These are phyloP conservation scores for Metschnikowia kofuensis DNA, from an alignment of 805 yeast species.

Conservation along the genomic window DNA sequence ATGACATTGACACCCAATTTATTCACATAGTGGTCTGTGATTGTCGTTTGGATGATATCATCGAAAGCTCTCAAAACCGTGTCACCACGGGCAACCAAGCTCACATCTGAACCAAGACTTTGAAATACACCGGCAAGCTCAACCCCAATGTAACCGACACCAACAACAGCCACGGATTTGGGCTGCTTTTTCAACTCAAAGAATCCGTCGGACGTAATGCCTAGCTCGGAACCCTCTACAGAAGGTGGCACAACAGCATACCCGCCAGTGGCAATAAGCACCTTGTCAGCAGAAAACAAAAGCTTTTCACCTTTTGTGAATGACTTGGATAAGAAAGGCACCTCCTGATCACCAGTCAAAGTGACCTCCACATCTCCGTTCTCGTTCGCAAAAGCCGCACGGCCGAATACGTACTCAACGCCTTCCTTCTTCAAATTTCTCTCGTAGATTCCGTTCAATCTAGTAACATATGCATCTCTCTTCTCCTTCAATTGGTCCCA, in stretches of 20 bases:
- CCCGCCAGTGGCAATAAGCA: slow-evolving; percentile 94
- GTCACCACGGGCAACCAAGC: slow-evolving; percentile 86
- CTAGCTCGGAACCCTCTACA: slow-evolving; percentile 79
- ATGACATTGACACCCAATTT: slow-evolving; percentile 76
- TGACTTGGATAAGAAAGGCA: slow-evolving; percentile 30
- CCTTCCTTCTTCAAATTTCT: slow-evolving; percentile 83
- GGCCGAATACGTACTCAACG: slow-evolving; percentile 83
- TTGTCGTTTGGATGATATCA: slow-evolving; percentile 67
- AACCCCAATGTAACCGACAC: slow-evolving; percentile 97
- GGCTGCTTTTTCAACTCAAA: slow-evolving; percentile 82
- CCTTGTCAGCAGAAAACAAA: slow-evolving; percentile 71
- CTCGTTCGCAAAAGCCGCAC: slow-evolving; percentile 65
- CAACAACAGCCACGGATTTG: slow-evolving; percentile 88
- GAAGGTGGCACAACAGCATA: slow-evolving; percentile 64
- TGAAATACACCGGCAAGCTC: slow-evolving; percentile 95
- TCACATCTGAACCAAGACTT: slow-evolving; percentile 82
- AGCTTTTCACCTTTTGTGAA: slow-evolving; percentile 52
- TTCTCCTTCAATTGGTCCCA: slow-evolving; percentile 82
- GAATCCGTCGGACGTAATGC: slow-evolving; percentile 88
- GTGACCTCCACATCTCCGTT: slow-evolving; percentile 78
- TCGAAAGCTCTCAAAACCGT: slow-evolving; percentile 89
- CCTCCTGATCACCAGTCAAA: slow-evolving; percentile 39
- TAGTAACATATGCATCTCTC: slow-evolving; percentile 85
- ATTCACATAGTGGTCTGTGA: slow-evolving; percentile 77
- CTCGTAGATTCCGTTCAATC: slow-evolving; percentile 92